Conservation (phyloP, 495 filamentous ascomycete genomes). For the Penicillium diatomitis region DNA sequence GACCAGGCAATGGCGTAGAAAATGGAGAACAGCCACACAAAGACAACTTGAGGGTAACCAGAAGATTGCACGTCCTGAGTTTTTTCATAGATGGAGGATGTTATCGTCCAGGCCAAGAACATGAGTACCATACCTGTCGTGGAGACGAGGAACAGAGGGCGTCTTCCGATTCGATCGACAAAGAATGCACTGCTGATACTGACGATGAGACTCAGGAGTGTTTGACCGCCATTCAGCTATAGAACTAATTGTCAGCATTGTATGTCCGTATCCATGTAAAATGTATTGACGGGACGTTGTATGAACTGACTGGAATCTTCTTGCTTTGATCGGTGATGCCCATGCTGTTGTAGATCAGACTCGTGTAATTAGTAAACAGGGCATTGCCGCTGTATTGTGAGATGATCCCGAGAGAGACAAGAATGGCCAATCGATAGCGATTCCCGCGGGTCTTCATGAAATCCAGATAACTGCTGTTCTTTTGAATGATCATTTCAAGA, state of each 20-base stretch:
- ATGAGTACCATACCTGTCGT: constrained; percentile 48
- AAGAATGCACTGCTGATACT: constrained; percentile 44
- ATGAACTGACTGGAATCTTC: constrained; percentile 31
- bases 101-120: constrained; percentile 46
- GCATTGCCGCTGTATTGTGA: constrained; percentile 60
- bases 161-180: constrained; percentile 47
- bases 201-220: constrained; percentile 32
- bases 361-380: constrained; percentile 53
- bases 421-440: constrained; percentile 47
- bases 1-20: constrained; percentile 53
- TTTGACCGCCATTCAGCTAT: constrained; percentile 15
- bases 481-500: constrained; percentile 19
- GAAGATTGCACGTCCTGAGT: constrained; percentile 31
- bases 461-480: constrained; percentile 33
- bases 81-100: constrained; percentile 43
- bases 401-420: constrained; percentile 45
- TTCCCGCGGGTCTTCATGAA: constrained; percentile 61
- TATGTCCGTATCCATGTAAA: background rate
- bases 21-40: constrained; percentile 48
- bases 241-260: background rate
- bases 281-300: background rate
- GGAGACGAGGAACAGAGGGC: constrained; percentile 46
- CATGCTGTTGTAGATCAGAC: constrained; percentile 44
- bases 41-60: constrained; percentile 47
- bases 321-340: constrained; percentile 40